These are phyloP conservation scores for Neurospora sublineolata DNA, from an alignment of 495 filamentous ascomycete species.

Conservation along the genomic window DNA sequence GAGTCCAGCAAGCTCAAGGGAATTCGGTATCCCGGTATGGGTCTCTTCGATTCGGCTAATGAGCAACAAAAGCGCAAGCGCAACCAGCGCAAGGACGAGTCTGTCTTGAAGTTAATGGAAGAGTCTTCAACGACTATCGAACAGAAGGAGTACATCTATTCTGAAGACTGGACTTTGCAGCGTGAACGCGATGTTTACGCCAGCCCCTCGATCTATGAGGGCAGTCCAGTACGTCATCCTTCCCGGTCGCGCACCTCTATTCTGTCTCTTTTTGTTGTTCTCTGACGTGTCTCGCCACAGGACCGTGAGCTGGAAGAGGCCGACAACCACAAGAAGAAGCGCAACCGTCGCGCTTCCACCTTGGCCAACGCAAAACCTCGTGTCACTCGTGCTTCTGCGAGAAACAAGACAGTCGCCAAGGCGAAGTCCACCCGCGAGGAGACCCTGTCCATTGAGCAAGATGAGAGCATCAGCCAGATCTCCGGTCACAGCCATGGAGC, in stretches of 20 bases:
- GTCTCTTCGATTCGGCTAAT: slow-evolving; percentile 75
- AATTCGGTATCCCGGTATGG: slow-evolving; percentile 72
- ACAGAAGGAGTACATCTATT: slow-evolving; percentile 59
- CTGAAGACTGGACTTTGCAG: slow-evolving; percentile 41
- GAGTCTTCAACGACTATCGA: slow-evolving; percentile 54
- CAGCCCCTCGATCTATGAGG: slow-evolving; percentile 31
- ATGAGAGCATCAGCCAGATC: neutral
- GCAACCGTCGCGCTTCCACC: slow-evolving; percentile 11
- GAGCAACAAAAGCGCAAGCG: slow-evolving; percentile 64
- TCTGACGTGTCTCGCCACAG: slow-evolving; percentile 4
- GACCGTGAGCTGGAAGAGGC: slow-evolving; percentile 15
- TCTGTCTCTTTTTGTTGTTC: neutral
- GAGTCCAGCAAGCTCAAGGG: slow-evolving; percentile 55
- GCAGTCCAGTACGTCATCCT: slow-evolving; percentile 31
- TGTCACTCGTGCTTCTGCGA: slow-evolving; percentile 8
- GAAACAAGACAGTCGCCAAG: slow-evolving; percentile 4
- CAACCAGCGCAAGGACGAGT: slow-evolving; percentile 76
- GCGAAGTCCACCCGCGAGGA: neutral
- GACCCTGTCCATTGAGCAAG: neutral
- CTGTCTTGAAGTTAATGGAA: slow-evolving; percentile 59
- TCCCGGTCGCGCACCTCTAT: neutral
- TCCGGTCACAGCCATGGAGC: slow-evolving; percentile 9
- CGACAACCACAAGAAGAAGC: slow-evolving; percentile 13
- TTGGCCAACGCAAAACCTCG: slow-evolving; percentile 1
- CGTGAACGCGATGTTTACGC: slow-evolving; percentile 41